Conservation (phyloP, 2,329 filamentous ascomycete genomes). For the Pestalotiopsis fici region DNA sequence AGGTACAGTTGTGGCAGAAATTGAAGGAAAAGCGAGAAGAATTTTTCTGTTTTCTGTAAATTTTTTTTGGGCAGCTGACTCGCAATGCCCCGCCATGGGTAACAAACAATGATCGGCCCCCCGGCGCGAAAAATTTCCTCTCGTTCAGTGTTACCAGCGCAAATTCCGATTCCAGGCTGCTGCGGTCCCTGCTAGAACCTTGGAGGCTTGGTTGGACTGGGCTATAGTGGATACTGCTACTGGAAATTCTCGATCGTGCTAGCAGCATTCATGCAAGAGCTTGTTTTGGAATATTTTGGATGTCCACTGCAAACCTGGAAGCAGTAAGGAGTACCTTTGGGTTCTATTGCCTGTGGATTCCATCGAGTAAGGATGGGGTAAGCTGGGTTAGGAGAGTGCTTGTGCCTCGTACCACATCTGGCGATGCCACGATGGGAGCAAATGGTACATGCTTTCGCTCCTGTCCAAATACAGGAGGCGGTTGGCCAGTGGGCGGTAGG, state of each 20-base stretch:
- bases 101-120: neutral
- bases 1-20: neutral
- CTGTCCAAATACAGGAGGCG: neutral
- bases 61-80: constrained; percentile 8
- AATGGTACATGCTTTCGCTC: neutral
- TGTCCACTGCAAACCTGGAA: neutral
- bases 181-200: neutral
- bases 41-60: neutral
- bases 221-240: neutral
- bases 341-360: constrained; percentile 3
- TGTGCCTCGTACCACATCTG: constrained; percentile 7
- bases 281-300: neutral
- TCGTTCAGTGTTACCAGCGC: neutral
- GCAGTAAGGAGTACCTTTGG: neutral
- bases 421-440: neutral
- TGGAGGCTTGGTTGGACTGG: neutral
- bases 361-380: constrained; percentile 8
- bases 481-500: neutral
- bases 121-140: neutral
- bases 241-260: constrained; percentile 4
- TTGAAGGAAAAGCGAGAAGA: neutral
- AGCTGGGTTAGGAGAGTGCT: neutral
- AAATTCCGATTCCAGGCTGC: neutral
- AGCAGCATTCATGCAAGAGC: neutral
- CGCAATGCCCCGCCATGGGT: constrained; percentile 7